These are phyloP conservation scores for Dendrobium catenatum DNA, from an alignment of 106 monocot genomes.

Conservation along the genomic window DNA sequence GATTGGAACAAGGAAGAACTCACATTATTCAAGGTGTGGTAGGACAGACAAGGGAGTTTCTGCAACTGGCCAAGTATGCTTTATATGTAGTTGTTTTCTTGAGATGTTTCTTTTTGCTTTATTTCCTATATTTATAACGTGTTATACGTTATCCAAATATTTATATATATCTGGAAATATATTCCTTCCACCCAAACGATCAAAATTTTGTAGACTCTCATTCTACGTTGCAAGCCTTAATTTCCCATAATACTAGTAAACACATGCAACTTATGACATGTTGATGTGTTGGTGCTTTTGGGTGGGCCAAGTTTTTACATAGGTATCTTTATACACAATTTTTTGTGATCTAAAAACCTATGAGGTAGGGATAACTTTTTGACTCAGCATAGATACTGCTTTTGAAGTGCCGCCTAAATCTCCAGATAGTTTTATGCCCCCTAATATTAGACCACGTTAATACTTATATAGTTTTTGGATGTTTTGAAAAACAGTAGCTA, in stretches of 20 bases:
- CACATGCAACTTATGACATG: not conserved
- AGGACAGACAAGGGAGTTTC: slow-evolving; percentile 98
- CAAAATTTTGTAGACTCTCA: no score
- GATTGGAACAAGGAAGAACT: slow-evolving; percentile 43
- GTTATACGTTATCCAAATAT: not conserved
- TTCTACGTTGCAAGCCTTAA: not conserved
- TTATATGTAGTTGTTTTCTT: not conserved
- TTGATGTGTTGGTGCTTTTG: not conserved
- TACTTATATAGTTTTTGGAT: not conserved
- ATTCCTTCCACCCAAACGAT: not conserved
- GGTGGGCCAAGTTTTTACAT: not conserved
- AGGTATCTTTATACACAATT: not conserved
- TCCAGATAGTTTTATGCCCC: not conserved
- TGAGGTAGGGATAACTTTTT: not conserved
- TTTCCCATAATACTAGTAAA: not conserved
- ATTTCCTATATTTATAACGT: not conserved
- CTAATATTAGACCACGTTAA: not conserved
- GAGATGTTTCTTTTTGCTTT: not conserved
- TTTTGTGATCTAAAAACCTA: not conserved
- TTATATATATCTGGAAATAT: not conserved
- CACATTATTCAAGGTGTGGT: slow-evolving; percentile 87
- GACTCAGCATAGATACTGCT: not conserved
- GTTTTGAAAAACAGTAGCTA: not conserved
- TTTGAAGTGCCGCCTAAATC: not conserved
- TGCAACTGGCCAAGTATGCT: slow-evolving; percentile 76